Percentiles rank a stretch among this genome's conserved stretches.
phyloP scores from a whole-genome alignment of 768 basidiomycete species.

The Lentinula raphanica region DNA sequence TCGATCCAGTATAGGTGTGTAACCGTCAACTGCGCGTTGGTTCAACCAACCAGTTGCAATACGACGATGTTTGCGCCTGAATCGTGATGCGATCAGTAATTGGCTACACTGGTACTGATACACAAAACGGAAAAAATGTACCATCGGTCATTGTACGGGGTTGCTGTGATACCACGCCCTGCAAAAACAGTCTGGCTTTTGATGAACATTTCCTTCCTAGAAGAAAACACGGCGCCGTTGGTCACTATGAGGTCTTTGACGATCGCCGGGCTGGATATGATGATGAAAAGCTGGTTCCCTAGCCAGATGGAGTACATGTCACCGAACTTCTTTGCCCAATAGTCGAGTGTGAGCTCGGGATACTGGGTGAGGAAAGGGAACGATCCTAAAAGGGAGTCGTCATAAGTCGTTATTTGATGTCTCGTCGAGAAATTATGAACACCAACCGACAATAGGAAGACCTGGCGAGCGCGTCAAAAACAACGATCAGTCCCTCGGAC shows the following conservation, averaged over 20 bases:
- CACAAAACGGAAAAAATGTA: constrained; percentile 11
- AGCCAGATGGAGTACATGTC: constrained; percentile 32
- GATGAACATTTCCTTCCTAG: constrained; percentile 28
- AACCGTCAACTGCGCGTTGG: constrained; percentile 10
- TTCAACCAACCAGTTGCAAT: constrained; percentile 15
- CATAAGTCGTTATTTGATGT: neutral
- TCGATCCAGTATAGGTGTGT: constrained; percentile 15
- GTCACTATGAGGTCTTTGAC: constrained; percentile 30
- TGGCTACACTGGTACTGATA: neutral
- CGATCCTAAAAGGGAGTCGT: neutral
- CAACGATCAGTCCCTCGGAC: neutral
- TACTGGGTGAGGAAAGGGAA: constrained; percentile 25
- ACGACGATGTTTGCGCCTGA: constrained; percentile 17
- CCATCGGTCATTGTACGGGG: constrained; percentile 29
- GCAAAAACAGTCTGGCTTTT: constrained; percentile 30
- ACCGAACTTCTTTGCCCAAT: constrained; percentile 30
- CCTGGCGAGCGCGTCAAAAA: neutral
- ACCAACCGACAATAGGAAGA: neutral
- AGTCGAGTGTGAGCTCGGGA: constrained; percentile 26
- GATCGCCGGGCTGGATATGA: constrained; percentile 28
- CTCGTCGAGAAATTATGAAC: neutral
- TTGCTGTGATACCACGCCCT: constrained; percentile 28
- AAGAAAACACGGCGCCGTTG: constrained; percentile 30
- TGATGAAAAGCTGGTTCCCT: constrained; percentile 33
- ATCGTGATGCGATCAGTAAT: neutral